These are phyloP conservation scores for Anisogramma anomala DNA, from an alignment of 2,329 filamentous ascomycete species.

Conservation along the genomic window DNA sequence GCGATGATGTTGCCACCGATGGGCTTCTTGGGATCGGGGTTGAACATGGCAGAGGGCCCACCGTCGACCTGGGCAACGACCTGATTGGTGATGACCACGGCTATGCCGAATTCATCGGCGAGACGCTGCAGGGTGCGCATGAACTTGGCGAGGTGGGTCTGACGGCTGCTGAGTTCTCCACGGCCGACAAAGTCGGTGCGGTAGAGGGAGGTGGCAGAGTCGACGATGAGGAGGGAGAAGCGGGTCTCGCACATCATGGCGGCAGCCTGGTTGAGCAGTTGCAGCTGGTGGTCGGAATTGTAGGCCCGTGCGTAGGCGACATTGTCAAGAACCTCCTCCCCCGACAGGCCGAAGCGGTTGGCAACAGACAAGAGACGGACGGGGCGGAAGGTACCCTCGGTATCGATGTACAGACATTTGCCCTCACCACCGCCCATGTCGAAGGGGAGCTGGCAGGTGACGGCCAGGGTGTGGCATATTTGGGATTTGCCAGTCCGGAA, in stretches of 20 bases:
- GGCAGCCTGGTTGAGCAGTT: constrained; percentile 86
- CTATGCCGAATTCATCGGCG: constrained; percentile 81
- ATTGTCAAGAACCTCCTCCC: constrained; percentile 96
- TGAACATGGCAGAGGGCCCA: constrained; percentile 95
- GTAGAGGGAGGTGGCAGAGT: constrained; percentile 91
- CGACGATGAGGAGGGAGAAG: constrained; percentile 90
- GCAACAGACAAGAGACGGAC: constrained; percentile 85
- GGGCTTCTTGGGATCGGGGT: constrained; percentile 94
- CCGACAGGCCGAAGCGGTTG: constrained; percentile 85
- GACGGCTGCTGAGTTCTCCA: constrained; percentile 87
- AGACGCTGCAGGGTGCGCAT: constrained; percentile 74
- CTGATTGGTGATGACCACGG: constrained; percentile 97
- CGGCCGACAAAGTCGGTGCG: constrained; percentile 95
- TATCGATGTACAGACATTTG: constrained; percentile 97
- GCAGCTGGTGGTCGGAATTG: constrained; percentile 95
- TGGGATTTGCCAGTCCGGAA: constrained; percentile 98
- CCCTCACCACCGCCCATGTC: constrained; percentile 98
- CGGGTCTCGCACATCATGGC: constrained; percentile 99
- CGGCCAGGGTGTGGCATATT: constrained; percentile 95
- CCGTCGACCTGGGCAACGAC: constrained; percentile 97
- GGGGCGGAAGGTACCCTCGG: constrained; percentile 91
- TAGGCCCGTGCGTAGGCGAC: constrained; percentile 96
- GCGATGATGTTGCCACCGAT: constrained; percentile 99
- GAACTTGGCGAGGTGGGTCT: constrained; percentile 80
- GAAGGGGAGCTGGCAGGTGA: constrained; percentile 94